Evolutionary conservation across 2,329 filamentous ascomycete species (phyloP).

Genomic region (Neobulgaria alba): DNA sequence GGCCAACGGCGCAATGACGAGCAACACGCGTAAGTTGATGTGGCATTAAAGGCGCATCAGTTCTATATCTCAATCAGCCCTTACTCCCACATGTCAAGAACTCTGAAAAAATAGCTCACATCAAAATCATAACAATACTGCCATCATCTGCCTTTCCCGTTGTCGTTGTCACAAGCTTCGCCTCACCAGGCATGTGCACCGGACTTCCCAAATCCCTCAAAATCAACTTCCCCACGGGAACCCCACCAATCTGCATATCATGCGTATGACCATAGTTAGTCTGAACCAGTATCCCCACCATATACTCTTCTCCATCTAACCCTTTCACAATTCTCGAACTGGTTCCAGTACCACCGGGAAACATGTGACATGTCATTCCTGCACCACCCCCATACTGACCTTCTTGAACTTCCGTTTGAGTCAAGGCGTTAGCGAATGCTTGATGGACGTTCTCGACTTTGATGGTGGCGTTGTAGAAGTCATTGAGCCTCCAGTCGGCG

Average conservation of each 20-base stretch:
- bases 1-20: conserved; percentile 51
- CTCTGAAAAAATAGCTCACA: conserved; percentile 19
- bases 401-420: conserved; percentile 43
- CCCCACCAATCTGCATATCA: conserved; percentile 49
- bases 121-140: conserved; percentile 51
- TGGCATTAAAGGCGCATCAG: conserved; percentile 51
- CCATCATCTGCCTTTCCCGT: conserved; percentile 50
- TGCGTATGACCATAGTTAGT: conserved; percentile 53
- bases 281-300: conserved; percentile 54
- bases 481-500: conserved; percentile 53
- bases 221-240: conserved; percentile 52
- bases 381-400: conserved; percentile 60
- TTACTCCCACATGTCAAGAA: background rate
- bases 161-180: conserved; percentile 27
- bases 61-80: conserved; percentile 26
- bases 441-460: conserved; percentile 43
- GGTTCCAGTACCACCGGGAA: conserved; percentile 59
- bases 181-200: conserved; percentile 24
- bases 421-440: conserved; percentile 43
- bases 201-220: conserved; percentile 34
- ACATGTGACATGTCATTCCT: conserved; percentile 57
- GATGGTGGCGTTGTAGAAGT: conserved; percentile 46
- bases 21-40: conserved; percentile 49
- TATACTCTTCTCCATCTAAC: conserved; percentile 38
- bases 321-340: conserved; percentile 48